Conservation (phyloP, 2,329 filamentous ascomycete species). For the Sporothrix euskadiensis region DNA sequence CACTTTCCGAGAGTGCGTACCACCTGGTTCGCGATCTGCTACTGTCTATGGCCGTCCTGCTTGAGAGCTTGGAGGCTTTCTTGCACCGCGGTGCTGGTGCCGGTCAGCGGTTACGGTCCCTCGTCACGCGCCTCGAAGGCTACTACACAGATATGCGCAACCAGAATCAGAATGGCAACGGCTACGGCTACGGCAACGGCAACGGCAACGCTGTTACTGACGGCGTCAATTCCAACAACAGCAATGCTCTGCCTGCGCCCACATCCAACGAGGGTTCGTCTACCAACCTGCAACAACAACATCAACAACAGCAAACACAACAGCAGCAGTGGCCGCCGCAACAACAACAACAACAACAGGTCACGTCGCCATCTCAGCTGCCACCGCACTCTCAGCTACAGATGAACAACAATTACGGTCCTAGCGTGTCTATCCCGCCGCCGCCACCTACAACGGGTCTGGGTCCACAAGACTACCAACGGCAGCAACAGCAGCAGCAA, state of each 20-base stretch:
- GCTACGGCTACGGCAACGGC: slow-evolving; percentile 6
- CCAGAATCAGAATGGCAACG: slow-evolving; percentile 3
- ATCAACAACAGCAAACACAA: neutral
- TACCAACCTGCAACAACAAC: neutral
- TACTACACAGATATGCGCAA: slow-evolving; percentile 27
- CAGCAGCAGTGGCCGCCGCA: neutral
- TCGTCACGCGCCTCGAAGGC: slow-evolving; percentile 29
- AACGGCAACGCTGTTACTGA: neutral
- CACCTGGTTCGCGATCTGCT: slow-evolving; percentile 37
- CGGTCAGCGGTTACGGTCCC: slow-evolving; percentile 28
- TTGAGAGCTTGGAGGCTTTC: slow-evolving; percentile 34
- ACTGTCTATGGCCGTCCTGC: slow-evolving; percentile 39
- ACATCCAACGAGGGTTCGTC: neutral
- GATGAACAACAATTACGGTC: neutral
- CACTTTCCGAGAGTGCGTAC: slow-evolving; percentile 38
- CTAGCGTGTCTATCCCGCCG: slow-evolving; percentile 11
- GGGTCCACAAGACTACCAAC: neutral
- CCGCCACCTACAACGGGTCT: neutral
- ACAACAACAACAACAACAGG: neutral
- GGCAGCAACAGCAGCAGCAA: slow-evolving; percentile 1
- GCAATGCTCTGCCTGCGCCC: neutral
- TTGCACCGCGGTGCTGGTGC: slow-evolving; percentile 29
- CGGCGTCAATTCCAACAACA: neutral
- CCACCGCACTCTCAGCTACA: neutral
- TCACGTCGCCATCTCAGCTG: neutral